Evolutionary conservation across 805 yeast genomes (phyloP).

Genomic region (Dipodascus albidus): DNA sequence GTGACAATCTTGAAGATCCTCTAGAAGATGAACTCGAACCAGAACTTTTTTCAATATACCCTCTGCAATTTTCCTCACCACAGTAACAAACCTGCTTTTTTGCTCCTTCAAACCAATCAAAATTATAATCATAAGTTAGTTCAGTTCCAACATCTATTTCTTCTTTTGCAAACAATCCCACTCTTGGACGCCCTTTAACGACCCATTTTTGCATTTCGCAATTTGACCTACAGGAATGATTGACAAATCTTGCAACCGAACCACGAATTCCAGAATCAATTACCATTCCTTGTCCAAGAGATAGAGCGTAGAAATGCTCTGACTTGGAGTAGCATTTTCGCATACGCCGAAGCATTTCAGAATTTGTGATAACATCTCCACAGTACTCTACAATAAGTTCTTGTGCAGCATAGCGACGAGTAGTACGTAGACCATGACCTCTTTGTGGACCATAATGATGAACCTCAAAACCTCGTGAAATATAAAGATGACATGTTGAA

Average conservation of each 20-base stretch:
- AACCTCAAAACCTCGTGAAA: slow-evolving; percentile 19
- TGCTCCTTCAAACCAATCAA: slow-evolving; percentile 34
- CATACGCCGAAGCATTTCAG: slow-evolving; percentile 30
- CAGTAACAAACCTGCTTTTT: slow-evolving; percentile 36
- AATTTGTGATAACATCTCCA: slow-evolving; percentile 36
- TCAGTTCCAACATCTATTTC: slow-evolving; percentile 32
- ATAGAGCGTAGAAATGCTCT: slow-evolving; percentile 30
- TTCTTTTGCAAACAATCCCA: slow-evolving; percentile 35
- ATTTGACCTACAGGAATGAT: slow-evolving; percentile 40
- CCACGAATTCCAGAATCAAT: slow-evolving; percentile 37
- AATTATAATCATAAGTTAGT: slow-evolving; percentile 38
- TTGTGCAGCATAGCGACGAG: slow-evolving; percentile 27
- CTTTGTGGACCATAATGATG: background rate
- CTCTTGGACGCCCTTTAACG: slow-evolving; percentile 32
- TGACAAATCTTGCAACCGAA: slow-evolving; percentile 38
- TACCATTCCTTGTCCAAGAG: slow-evolving; percentile 32
- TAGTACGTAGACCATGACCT: slow-evolving; percentile 35
- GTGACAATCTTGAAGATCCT: no score
- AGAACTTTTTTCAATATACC: slow-evolving; percentile 19
- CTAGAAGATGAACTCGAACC: background rate
- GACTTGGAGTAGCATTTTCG: slow-evolving; percentile 23
- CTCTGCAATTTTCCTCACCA: slow-evolving; percentile 32
- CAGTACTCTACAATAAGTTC: slow-evolving; percentile 37
- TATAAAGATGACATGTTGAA: slow-evolving; percentile 9
- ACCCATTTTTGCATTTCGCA: slow-evolving; percentile 39